Evolutionary conservation across 2,329 filamentous ascomycete species (phyloP), one percentile per base, ranked within the genome.

Genomic region (Aspergillus japonicus): DNA sequence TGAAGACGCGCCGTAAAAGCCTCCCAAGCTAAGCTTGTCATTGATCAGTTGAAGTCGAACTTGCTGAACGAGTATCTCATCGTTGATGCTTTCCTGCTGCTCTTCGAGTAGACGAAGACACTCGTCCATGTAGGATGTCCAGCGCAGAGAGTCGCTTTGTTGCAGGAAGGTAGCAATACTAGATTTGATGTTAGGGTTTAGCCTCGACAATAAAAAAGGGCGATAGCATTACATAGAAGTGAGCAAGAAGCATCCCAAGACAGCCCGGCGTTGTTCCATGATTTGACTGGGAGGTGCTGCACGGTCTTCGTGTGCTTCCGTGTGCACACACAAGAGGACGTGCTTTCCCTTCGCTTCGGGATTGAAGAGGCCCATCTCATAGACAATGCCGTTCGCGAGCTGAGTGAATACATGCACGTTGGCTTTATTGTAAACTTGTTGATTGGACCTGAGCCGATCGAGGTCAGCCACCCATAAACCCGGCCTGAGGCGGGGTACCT

Each of bases 81-180:
- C 86, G 3, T 78, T 77, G 0, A 77, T 72, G 23, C 75, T 76
- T 54, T 86, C 82, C 4, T 75, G 75, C 1, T 77, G 71, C 26
- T 77, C 73, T 5, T 77, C 74, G 0, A 89, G 69, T 0, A 76
- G 63, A 7, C 77, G 70, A 0, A 88, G 73, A 35, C 80, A 83
- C 19, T 87, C 83, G 21, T 86, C 84, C 75, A 88, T 81, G 51
- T 85, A 80, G 0, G 80, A 64, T 0, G 81, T 86, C 86, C 85
- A 89, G 1, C 75, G 77, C 50, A 88, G 74, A 0, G 78, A 64
- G 54, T 87, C 83, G 52, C 80, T 76, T 50, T 79, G 79, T 33
- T 78, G 79, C 16, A 83, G 73, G 53, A 78, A 81, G 1, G 72
- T 72, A 4, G 78, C 69, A 54, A 75, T 69, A 29, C 80, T 83